Conservation (phyloP, 164 flowering plant genomes). For the Platanus orientalis region DNA sequence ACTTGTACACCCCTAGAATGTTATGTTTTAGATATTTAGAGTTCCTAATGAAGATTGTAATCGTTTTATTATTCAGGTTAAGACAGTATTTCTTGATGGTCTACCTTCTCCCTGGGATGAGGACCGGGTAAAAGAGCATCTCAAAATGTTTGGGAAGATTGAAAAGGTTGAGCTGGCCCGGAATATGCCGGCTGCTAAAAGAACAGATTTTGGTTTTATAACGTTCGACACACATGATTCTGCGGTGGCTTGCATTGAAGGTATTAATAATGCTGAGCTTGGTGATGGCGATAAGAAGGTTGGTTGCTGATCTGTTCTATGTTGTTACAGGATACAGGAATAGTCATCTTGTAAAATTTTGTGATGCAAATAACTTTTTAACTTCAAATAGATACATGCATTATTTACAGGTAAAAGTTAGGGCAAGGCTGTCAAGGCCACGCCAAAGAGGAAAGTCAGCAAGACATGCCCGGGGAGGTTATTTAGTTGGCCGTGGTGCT, state of each 20-base stretch:
- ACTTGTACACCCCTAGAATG: too few relatives aligned
- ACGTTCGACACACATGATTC: constrained; percentile 31
- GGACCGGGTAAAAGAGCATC: constrained; percentile 22
- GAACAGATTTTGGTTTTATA: constrained; percentile 33
- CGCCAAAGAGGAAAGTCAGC: constrained; percentile 22
- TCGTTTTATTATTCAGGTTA: constrained; percentile 26
- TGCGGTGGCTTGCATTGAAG: constrained; percentile 28
- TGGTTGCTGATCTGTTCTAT: constrained; percentile 1
- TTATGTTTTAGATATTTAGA: not conserved
- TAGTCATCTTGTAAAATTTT: not conserved
- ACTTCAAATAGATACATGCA: not conserved
- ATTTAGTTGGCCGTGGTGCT: constrained; percentile 9
- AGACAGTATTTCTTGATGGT: constrained; percentile 28
- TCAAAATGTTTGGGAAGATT: constrained; percentile 26
- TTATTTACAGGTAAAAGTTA: constrained; percentile 19
- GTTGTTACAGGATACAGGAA: too few relatives aligned
- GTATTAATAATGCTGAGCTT: constrained; percentile 22
- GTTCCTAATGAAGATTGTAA: not conserved
- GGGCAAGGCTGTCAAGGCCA: constrained; percentile 29
- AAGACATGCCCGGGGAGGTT: constrained; percentile 19
- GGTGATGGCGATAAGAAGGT: constrained; percentile 28
- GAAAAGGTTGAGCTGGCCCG: constrained; percentile 33
- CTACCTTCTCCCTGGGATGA: constrained; percentile 35
- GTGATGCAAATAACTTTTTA: not conserved
- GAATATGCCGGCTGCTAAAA: constrained; percentile 33